phyloP scores from a whole-genome alignment of 2,329 filamentous ascomycete genomes.

The Diaporthe citrichinensis region DNA sequence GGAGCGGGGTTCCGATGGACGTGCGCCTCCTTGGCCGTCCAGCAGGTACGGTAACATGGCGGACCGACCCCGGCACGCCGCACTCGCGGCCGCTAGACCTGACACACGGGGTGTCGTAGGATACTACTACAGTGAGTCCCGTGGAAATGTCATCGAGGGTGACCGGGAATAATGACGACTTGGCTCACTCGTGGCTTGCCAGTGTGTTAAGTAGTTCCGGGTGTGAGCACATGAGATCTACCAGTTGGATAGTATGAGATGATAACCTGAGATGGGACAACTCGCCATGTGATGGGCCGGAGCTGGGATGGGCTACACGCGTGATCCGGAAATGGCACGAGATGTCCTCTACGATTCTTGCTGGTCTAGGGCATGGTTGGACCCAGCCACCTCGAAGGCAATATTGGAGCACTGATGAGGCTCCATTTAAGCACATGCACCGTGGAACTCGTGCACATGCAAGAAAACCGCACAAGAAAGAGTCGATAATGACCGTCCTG shows the following conservation, averaged over 20 bases:
- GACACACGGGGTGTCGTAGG: slow-evolving; percentile 13
- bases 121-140: neutral
- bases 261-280: neutral
- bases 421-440: neutral
- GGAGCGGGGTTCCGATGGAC: slow-evolving; percentile 24
- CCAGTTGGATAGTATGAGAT: neutral
- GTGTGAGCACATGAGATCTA: neutral
- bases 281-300: too few species aligned
- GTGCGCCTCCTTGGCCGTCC: slow-evolving; percentile 21
- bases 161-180: neutral
- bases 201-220: neutral
- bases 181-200: neutral
- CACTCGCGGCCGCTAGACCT: slow-evolving; percentile 15
- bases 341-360: neutral
- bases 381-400: neutral
- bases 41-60: slow-evolving; percentile 5
- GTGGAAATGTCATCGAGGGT: neutral
- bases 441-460: neutral
- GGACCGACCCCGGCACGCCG: neutral
- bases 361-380: neutral
- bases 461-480: too few species aligned
- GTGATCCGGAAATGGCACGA: neutral
- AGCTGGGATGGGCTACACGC: neutral
- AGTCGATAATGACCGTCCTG: neutral
- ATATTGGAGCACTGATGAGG: neutral